Evolutionary conservation across 2,329 filamentous ascomycete species (phyloP), one percentile per base, ranked within the genome.

Genomic region (Apiospora rasikravindrae): DNA sequence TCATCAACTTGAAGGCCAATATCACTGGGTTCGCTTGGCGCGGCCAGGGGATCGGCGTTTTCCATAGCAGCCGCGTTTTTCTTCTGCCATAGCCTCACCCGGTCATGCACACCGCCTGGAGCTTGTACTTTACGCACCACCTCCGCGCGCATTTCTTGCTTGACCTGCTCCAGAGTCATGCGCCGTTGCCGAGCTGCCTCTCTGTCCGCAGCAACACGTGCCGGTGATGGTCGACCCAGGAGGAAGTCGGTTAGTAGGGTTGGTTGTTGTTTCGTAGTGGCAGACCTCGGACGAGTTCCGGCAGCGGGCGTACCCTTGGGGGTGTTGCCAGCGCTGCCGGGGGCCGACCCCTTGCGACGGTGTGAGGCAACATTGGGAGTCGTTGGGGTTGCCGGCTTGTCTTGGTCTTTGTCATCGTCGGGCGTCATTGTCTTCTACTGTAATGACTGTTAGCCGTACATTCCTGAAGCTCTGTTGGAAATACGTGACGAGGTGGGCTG

Each of bases 31-130:
- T 90, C 89, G 42, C 85, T 89, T 7, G 87, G 85, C 8, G 86
- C 82, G 33, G 87, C 86, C 44, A 88, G 83, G 1, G 87, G 86
- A 71, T 88, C 84, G 2, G 84, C 87, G 1, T 82, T 82, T 4
- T 78, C 83, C 82, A 92, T 88, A 37, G 91, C 92, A 7, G 88
- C 88, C 45, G 92, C 93, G 78, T 93, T 94, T 76, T 91, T 86
- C 78, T 92, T 92, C 82, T 98, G 94, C 95, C 95, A 98, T 82
- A 92, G 89, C 76, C 91, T 92, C 70, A 98, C 93, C 77, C 95
- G 91, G 76, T 94, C 92, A 74, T 89, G 89, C 67, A 97, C 93
- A n/a, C 89, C 89, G 4, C 88, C 88, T 0, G 90, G 93, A 78
- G 84, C 89, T 82, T 85, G 91, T 76, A 90, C 86, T 82, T 84